Evolutionary conservation across 2,329 filamentous ascomycete genomes (phyloP), one percentile per base, ranked within the genome.

Genomic region (Cercospora berteroae): DNA sequence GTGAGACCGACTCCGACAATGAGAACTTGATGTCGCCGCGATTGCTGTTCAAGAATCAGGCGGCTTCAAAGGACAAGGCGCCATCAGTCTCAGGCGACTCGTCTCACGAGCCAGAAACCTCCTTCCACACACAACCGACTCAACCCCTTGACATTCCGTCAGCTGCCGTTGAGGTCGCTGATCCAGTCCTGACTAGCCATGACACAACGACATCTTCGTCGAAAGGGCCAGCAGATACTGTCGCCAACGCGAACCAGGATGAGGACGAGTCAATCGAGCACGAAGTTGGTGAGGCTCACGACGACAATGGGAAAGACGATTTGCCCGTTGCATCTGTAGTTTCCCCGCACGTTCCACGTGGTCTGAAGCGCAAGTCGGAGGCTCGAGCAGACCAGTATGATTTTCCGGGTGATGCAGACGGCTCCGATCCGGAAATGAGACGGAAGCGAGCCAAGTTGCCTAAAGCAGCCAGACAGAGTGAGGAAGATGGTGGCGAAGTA

Each of bases 311-410:
- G 23, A 29, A 58, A 29, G 23, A 56, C 52, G 13, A 4, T 10
- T n/a, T 6, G 25, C 44, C n/a, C 3, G 8, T 48, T 48, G 44
- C 44, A 48, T 18, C 44, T 23, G 44, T 23, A 9, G 4, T 8
- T 5, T 18, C 44, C 20, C 3, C 18, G 31, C n/a, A n/a, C n/a
- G n/a, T n/a, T n/a, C n/a, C n/a, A n/a, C 61, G 59, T 29, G 31
- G 50, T 27, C 48, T 36, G 4, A 67, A 67, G 33, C 60, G 65
- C n/a, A 63, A 60, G 23, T 55, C 20, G 12, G n/a, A 52, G n/a
- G 56, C 39, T 48, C 39, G 60, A 25, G 13, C 56, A 29, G 60
- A 62, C 16, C 65, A 33, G 16, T 67, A 67, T 20, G 60, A 42
- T 3, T 12, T 67, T 10, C 64, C 65, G 16, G 36, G 48, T 8